A percentile compares a stretch with the other conserved stretches of the same genome.
Evolutionary conservation across 306 rosid genomes (phyloP).

Genomic region (Vicia faba): DNA sequence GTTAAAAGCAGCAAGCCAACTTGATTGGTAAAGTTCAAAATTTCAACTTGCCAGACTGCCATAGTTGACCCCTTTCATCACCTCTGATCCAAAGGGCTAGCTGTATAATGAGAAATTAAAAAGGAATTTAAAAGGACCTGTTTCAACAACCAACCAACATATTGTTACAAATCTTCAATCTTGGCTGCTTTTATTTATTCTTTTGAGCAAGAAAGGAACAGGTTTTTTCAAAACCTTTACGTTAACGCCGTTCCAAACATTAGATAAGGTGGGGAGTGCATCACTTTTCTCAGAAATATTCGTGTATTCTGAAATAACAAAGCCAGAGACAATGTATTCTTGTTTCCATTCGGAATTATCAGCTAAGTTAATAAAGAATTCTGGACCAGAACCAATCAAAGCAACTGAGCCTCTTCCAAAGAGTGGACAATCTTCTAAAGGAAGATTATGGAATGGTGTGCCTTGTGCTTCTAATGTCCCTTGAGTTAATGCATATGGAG

Average conservation of each 20-base stretch:
- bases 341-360: slow-evolving; percentile 83
- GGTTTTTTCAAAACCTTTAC: slow-evolving; percentile 74
- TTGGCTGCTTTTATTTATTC: slow-evolving; percentile 54
- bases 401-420: slow-evolving; percentile 85
- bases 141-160: slow-evolving; percentile 13
- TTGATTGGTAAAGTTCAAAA: background rate
- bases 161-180: slow-evolving; percentile 35
- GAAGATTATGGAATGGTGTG: slow-evolving; percentile 56
- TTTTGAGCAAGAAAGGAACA: slow-evolving; percentile 53
- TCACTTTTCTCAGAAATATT: slow-evolving; percentile 69
- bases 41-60: background rate
- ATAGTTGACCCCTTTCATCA: background rate
- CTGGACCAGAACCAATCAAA: slow-evolving; percentile 90
- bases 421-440: slow-evolving; percentile 69
- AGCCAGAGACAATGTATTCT: slow-evolving; percentile 80
- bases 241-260: slow-evolving; percentile 81
- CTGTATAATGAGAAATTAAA: background rate
- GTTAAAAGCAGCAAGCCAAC: background rate
- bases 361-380: slow-evolving; percentile 81
- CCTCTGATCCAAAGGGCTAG: background rate
- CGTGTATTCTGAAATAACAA: slow-evolving; percentile 91
- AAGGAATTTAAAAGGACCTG: slow-evolving; percentile 35
- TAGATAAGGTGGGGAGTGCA: slow-evolving; percentile 61
- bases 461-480: slow-evolving; percentile 84
- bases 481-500: slow-evolving; percentile 84